Conservation (phyloP, 148 eudicot species). For the Camellia lanceoleosa region DNA sequence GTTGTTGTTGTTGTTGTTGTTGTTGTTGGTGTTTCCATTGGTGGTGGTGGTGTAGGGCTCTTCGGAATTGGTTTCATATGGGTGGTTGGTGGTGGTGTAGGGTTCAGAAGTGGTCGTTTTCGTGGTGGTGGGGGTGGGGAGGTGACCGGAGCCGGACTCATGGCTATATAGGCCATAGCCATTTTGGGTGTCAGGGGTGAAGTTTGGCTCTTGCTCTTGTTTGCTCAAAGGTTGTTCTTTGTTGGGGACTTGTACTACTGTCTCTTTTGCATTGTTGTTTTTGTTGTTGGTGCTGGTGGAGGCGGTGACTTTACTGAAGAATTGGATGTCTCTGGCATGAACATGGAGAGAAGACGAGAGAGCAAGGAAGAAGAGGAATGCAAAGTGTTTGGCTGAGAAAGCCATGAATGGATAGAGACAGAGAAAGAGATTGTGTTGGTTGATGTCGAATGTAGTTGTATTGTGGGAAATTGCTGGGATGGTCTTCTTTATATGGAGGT, state of each 20-base stretch:
- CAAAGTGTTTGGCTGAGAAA: conserved; percentile 22
- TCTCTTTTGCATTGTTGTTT: conserved; percentile 5
- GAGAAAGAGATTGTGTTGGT: background rate
- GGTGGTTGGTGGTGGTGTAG: conserved; percentile 24
- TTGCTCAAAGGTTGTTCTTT: conserved; percentile 17
- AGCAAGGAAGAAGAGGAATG: conserved; percentile 37
- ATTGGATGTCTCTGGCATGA: conserved; percentile 72
- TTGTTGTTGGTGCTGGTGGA: conserved; percentile 10
- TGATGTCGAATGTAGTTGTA: background rate
- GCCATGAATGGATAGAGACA: conserved; percentile 23
- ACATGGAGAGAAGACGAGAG: conserved; percentile 37
- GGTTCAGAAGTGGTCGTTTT: conserved; percentile 16
- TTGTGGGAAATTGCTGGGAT: conserved; percentile 11
- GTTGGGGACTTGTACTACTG: conserved; percentile 6
- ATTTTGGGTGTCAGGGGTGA: conserved; percentile 43
- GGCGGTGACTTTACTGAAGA: conserved; percentile 57
- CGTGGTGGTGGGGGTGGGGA: conserved; percentile 50
- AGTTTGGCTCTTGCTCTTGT: conserved; percentile 41
- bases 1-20: no score
- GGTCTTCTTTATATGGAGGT: conserved; percentile 33
- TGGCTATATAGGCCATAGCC: conserved; percentile 70
- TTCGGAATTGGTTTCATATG: conserved; percentile 5
- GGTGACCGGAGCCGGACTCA: conserved; percentile 47
- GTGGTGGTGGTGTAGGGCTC: conserved; percentile 9
- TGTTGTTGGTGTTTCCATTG: conserved; percentile 18